Evolutionary conservation across 2,329 filamentous ascomycete species (phyloP), one percentile per base, ranked within the genome.

Genomic region (Colletotrichum cuscutae): DNA sequence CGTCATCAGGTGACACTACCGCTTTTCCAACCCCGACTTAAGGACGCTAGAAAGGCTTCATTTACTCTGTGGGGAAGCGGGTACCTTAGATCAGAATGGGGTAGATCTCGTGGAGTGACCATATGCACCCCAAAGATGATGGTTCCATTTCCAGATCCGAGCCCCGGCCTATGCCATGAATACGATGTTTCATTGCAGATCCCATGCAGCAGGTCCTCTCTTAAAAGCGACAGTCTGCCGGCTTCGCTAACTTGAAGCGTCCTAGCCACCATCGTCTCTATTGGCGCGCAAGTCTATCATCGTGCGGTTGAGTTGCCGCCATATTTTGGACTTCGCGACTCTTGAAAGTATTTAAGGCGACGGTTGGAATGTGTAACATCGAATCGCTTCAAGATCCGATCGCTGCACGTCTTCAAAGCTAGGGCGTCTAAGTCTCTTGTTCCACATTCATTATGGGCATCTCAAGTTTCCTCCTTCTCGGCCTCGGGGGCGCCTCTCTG

Each of bases 141-240:
- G 42, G n/a, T 8, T 49, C 19, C 42, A n/a, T 49, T 49, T 49
- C 19, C 19, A 7, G 15, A 49, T 9, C 42, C 42, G 42, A 49
- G 42, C 42, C 42, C 42, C 42, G 42, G 42, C 42, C 42, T 15
- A 30, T 11, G n/a, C 12, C n/a, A 49, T 2, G 12, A 63, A 30
- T 63, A 52, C 60, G 60, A 52, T 8, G 28, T 63, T 32, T 49
- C 28, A 32, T 63, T 63, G 60, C 26, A 63, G 60, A 63, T 63
- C 60, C 60, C 42, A 58, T 49, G 42, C 42, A 3, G 42, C 19
- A 49, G 19, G 42, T 49, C 42, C 42, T 49, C 42, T 49, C 19
- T 49, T n/a, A 49, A 49, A 49, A n/a, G 42, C 42, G 42, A n/a
- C 42, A 8, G 42, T 49, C 42, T 49, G 42, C 42, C 42, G 19